These are phyloP conservation scores for Oryza australiensis DNA, from an alignment of 176 grass and related monocot species.

Conservation along the genomic window DNA sequence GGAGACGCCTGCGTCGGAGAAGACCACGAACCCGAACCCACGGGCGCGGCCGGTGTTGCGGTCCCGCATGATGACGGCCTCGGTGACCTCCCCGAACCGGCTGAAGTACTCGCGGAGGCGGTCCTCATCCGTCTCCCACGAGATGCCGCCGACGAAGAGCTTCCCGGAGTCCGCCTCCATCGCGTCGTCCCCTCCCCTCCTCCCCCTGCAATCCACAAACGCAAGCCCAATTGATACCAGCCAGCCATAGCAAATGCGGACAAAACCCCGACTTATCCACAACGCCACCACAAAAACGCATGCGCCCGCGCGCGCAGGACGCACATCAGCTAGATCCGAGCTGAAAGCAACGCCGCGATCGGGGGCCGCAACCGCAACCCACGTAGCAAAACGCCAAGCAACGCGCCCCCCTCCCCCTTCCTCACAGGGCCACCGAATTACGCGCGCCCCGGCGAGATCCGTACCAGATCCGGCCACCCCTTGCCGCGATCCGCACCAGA, in stretches of 20 bases:
- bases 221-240: conserved; percentile 42
- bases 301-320: background rate
- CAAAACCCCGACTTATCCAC: conserved; percentile 54
- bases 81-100: conserved; percentile 85
- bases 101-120: conserved; percentile 84
- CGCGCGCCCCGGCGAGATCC: conserved; percentile 38
- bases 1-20: conserved; percentile 56
- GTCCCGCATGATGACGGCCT: conserved; percentile 93
- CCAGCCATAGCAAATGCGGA: conserved; percentile 50
- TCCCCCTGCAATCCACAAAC: conserved; percentile 76
- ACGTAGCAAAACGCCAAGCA: conserved; percentile 29
- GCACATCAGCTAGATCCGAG: conserved; percentile 50
- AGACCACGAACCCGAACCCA: conserved; percentile 92
- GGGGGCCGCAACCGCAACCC: background rate
- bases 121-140: conserved; percentile 95
- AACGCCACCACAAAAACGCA: conserved; percentile 45
- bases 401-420: background rate
- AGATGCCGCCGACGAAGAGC: conserved; percentile 97
- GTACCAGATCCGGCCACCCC: conserved; percentile 44
- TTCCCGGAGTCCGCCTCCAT: conserved; percentile 94
- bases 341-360: conserved; percentile 53
- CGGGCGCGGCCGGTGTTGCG: conserved; percentile 87
- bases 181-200: conserved; percentile 51
- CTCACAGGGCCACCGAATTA: conserved; percentile 34
- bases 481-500: conserved; percentile 44